These are phyloP conservation scores for Hypoxylon crocopeplum DNA, from an alignment of 495 filamentous ascomycete species.

Conservation along the genomic window DNA sequence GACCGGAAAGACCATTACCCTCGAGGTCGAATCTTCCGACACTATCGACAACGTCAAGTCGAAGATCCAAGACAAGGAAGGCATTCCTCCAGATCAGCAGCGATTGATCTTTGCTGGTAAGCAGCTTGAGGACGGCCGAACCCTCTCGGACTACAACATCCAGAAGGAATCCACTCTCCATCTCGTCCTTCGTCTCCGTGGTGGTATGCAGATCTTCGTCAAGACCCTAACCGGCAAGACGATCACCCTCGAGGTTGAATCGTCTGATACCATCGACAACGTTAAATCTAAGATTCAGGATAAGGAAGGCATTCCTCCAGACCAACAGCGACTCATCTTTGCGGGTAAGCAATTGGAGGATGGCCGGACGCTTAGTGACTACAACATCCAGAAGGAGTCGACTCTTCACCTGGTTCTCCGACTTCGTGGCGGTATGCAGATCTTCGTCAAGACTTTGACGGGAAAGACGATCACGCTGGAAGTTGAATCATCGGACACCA, in stretches of 20 bases:
- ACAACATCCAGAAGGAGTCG: constrained; percentile 99
- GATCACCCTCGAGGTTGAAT: constrained; percentile 90
- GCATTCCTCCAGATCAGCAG: constrained; percentile 93
- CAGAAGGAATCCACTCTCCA: constrained; percentile 98
- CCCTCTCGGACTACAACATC: constrained; percentile 95
- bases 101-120: constrained; percentile 97
- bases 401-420: constrained; percentile 97
- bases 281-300: constrained; percentile 96
- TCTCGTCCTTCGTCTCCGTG: constrained; percentile 94
- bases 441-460: constrained; percentile 92
- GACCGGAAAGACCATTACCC: constrained; percentile 97
- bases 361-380: constrained; percentile 91
- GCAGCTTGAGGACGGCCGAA: constrained; percentile 84
- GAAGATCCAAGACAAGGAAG: constrained; percentile 90
- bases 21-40: constrained; percentile 95
- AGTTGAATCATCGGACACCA: constrained; percentile 88
- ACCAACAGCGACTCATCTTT: constrained; percentile 99
- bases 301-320: constrained; percentile 98
- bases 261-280: constrained; percentile 92
- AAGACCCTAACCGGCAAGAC: constrained; percentile 89
- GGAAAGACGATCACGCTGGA: constrained; percentile 94
- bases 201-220: constrained; percentile 97
- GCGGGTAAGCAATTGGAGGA: constrained; percentile 85
- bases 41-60: constrained; percentile 95
- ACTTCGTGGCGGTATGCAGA: constrained; percentile 97